phyloP scores from a whole-genome alignment of 345 rosid species.

The rapeseed (Brassica napus) region Da-Ae NC_063446.1:69767001-69767500 shows the following conservation, averaged over 20 bases:
- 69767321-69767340: not conserved
- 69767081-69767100: too few relatives aligned
- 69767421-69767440: not conserved
- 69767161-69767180: conserved; percentile 3
- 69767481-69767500: conserved; percentile 36
- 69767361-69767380: not conserved
- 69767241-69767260: not conserved
- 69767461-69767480: conserved; percentile 32
- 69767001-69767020: not conserved
- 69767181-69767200: not conserved
- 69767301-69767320: not conserved
- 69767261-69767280: not conserved
- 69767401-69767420: not conserved
- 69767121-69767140: too few relatives aligned
- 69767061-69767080: too few relatives aligned
- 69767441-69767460: conserved; percentile 21
- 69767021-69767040: not conserved
- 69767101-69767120: too few relatives aligned
- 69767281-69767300: not conserved
- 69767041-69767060: conserved; percentile 12
- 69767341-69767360: conserved; percentile 1
- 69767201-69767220: not conserved
- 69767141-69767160: too few relatives aligned
- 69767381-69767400: conserved; percentile 8
- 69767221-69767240: not conserved